Base-by-base conservation (phyloP, 768 basidiomycete genomes). In the Pisolithus marmoratus region DNA sequence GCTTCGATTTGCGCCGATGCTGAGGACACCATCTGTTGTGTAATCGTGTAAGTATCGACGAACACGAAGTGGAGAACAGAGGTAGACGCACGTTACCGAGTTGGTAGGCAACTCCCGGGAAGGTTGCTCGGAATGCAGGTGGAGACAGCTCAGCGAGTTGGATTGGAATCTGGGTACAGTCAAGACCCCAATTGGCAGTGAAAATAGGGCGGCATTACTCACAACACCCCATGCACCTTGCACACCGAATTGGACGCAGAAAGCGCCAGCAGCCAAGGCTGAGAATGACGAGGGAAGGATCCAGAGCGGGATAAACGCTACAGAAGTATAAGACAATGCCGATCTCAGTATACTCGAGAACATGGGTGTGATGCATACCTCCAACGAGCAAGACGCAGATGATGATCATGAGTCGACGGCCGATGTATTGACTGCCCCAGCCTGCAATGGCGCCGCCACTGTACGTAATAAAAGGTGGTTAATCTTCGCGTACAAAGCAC, bases 171-270 rank as follows among this genome's bases (percentile, higher is more conserved):
- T 74, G 48, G 22, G 8, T 4, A 24, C n/a, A 19, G n/a, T 9
- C n/a, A 11, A 11, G 59, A 29, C 38, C 34, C 14, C 3, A 11
- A 22, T 17, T 26, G 1, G 27, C 26, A 11, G 29, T 36, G 31
- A 34, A 14, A 36, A 23, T 4, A 34, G 29, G n/a, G 12, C 27
- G 31, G 19, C 5, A 31, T 36, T 14, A 70, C 83, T 59, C 60
- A 87, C 84, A 8, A 87, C 82, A 65, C 87, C 87, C 85, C 86
- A 90, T 23, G 87, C 88, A 5, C 88, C 88, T 62, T 93, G 90
- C 0, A 92, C 87, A 48, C 87, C 87, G 56, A 87, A 79, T 63
- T 91, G 89, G 29, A 90, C 74, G 58, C 78, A 88, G 71, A 93
- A 93, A 2, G 87, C 90, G 5, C 87, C 89, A 0, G 87, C 87